Evolutionary conservation across 768 basidiomycete genomes (phyloP).

Genomic region (Tricholoma terreum): DNA sequence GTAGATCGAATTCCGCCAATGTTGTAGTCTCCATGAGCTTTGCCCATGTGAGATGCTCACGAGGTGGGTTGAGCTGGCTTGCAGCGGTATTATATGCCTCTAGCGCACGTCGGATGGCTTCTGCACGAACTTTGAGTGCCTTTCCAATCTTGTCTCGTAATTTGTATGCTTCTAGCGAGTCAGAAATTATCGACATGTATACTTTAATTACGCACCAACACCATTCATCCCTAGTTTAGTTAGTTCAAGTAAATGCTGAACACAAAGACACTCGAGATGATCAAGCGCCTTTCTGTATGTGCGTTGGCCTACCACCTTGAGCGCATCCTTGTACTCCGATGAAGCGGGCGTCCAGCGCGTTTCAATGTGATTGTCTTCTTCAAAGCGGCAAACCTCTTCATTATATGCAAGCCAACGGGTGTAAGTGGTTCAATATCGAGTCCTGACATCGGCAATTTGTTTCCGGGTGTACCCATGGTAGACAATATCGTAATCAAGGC

Average conservation of each 20-base stretch:
- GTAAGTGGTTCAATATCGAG: constrained; percentile 16
- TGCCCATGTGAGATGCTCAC: too few relatives aligned
- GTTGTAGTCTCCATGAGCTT: too few relatives aligned
- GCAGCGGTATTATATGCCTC: constrained; percentile 29
- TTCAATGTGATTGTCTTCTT: constrained; percentile 22
- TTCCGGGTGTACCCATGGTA: constrained; percentile 13
- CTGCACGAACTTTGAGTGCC: constrained; percentile 25
- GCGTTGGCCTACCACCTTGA: constrained; percentile 11
- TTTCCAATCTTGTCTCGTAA: constrained; percentile 32
- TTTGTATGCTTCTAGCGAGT: constrained; percentile 30
- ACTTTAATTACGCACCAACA: neutral
- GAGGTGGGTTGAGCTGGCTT: neutral
- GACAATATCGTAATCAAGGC: constrained; percentile 8
- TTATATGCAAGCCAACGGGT: constrained; percentile 14
- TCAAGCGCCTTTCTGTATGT: constrained; percentile 29
- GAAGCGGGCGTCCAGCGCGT: constrained; percentile 22
- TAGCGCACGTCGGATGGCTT: constrained; percentile 30
- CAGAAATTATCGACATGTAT: neutral
- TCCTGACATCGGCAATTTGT: constrained; percentile 17
- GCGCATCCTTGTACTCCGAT: constrained; percentile 22
- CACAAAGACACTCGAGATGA: constrained; percentile 31
- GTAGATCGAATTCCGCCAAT: too few relatives aligned
- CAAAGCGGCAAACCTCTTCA: constrained; percentile 19
- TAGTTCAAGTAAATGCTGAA: constrained; percentile 36
- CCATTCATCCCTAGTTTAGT: constrained; percentile 34